Conservation (phyloP, 208 protist species). For the Entamoeba moshkovskii region DNA sequence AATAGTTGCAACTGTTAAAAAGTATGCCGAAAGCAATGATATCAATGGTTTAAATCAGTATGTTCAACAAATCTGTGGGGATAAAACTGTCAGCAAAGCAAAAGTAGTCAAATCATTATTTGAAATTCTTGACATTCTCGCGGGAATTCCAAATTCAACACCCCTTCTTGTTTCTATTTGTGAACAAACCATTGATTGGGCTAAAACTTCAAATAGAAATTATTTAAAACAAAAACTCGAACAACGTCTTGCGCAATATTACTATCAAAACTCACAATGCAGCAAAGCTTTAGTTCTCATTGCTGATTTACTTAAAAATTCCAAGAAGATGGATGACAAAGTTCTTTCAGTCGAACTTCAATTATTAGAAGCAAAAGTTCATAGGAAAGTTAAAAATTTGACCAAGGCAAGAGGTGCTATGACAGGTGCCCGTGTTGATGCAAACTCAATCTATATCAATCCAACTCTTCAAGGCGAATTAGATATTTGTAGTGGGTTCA, state of each 20-base stretch:
- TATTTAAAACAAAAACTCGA: slow-evolving; percentile 16
- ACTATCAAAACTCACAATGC: neutral
- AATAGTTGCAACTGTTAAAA: too few species aligned
- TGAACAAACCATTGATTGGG: slow-evolving; percentile 20
- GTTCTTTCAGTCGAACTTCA: slow-evolving; percentile 22
- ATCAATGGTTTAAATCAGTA: too few species aligned
- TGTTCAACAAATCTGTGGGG: neutral
- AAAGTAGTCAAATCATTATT: neutral
- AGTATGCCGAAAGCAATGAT: too few species aligned
- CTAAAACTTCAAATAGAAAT: neutral
- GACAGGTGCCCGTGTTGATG: slow-evolving; percentile 13
- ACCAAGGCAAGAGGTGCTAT: slow-evolving; percentile 9
- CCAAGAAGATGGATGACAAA: slow-evolving; percentile 23
- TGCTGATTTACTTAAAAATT: slow-evolving; percentile 17
- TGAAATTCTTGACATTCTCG: neutral
- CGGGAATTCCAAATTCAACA: neutral
- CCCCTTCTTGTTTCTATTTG: neutral
- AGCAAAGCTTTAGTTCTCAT: neutral
- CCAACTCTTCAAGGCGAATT: slow-evolving; percentile 12
- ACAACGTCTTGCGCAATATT: slow-evolving; percentile 1
- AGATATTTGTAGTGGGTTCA: slow-evolving; percentile 11
- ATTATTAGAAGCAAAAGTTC: slow-evolving; percentile 14
- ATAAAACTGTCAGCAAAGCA: neutral
- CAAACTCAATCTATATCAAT: slow-evolving; percentile 22
- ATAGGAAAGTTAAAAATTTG: neutral